Evolutionary conservation across 2,329 filamentous ascomycete genomes (phyloP).

Genomic region (Aspergillus nomiae): DNA sequence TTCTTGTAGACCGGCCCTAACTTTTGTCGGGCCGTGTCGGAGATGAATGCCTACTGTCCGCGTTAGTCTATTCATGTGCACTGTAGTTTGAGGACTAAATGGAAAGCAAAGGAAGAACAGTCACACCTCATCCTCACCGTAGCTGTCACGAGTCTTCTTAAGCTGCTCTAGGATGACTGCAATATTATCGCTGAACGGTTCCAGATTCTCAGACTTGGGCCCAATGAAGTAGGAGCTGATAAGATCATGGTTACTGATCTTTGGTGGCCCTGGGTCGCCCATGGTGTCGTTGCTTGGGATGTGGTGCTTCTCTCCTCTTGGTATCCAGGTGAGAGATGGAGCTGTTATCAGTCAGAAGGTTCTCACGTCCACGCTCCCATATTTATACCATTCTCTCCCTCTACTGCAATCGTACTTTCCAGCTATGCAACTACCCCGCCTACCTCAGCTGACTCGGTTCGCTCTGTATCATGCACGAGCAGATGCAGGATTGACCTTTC

Average conservation of each 20-base stretch:
- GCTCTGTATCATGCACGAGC: neutral
- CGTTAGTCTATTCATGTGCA: neutral
- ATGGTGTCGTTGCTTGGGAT: neutral
- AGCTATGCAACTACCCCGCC: neutral
- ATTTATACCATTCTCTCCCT: neutral
- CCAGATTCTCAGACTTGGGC: constrained; percentile 33
- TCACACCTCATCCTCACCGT: constrained; percentile 2
- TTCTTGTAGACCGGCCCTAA: constrained; percentile 32
- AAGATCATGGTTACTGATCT: neutral
- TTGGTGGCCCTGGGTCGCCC: neutral
- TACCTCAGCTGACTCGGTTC: neutral
- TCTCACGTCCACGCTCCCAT: neutral
- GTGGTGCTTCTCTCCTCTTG: neutral
- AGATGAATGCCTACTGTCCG: constrained; percentile 6
- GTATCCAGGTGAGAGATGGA: neutral
- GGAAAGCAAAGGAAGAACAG: neutral
- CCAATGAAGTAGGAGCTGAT: constrained; percentile 13
- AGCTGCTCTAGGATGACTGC: constrained; percentile 43
- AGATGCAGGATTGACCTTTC: neutral
- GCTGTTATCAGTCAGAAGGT: neutral
- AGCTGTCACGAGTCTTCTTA: constrained; percentile 29
- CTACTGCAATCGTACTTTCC: neutral
- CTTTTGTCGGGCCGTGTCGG: neutral
- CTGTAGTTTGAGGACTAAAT: neutral
- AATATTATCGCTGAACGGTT: constrained; percentile 44